Conservation (phyloP, 2,329 filamentous ascomycete species). For the Decorospora gaudefroyi region DNA sequence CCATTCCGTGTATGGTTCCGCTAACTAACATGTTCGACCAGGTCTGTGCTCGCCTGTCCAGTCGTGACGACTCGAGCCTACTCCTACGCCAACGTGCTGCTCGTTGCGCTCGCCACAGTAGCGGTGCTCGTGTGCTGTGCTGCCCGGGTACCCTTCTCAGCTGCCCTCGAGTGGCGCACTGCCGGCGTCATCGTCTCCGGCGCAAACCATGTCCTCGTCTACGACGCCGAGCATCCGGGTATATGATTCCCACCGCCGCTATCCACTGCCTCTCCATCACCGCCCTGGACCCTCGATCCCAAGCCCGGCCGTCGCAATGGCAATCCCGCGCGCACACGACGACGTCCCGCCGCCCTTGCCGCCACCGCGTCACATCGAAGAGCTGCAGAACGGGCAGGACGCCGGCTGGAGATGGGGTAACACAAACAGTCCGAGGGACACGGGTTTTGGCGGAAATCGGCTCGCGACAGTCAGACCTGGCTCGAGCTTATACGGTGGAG, state of each 20-base stretch:
- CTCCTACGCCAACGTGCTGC: conserved; percentile 14
- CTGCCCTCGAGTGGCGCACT: conserved; percentile 41
- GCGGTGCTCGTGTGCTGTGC: conserved; percentile 29
- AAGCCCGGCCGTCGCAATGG: conserved; percentile 58
- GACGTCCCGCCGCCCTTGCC: conserved; percentile 66
- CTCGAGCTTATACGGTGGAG: conserved; percentile 52
- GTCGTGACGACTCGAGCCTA: conserved; percentile 21
- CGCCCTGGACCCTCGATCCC: conserved; percentile 47
- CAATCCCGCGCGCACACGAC: conserved; percentile 63
- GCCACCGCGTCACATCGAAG: conserved; percentile 63
- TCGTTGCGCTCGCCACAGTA: conserved; percentile 36
- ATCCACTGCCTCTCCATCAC: conserved; percentile 38
- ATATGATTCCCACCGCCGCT: conserved; percentile 50
- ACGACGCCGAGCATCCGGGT: conserved; percentile 50
- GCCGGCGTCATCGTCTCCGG: conserved; percentile 23
- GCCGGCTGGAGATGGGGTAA: conserved; percentile 68
- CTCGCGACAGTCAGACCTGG: conserved; percentile 54
- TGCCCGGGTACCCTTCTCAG: conserved; percentile 41
- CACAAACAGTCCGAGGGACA: conserved; percentile 57
- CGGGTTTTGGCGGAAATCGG: conserved; percentile 53
- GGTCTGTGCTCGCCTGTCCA: conserved; percentile 29
- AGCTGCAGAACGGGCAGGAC: conserved; percentile 63
- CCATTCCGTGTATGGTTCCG: conserved; percentile 14
- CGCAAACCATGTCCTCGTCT: conserved; percentile 42
- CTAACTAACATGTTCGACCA: conserved; percentile 16